These are phyloP conservation scores for Aureobasidium leucospermi DNA, from an alignment of 2,329 filamentous ascomycete genomes.

Conservation along the genomic window DNA sequence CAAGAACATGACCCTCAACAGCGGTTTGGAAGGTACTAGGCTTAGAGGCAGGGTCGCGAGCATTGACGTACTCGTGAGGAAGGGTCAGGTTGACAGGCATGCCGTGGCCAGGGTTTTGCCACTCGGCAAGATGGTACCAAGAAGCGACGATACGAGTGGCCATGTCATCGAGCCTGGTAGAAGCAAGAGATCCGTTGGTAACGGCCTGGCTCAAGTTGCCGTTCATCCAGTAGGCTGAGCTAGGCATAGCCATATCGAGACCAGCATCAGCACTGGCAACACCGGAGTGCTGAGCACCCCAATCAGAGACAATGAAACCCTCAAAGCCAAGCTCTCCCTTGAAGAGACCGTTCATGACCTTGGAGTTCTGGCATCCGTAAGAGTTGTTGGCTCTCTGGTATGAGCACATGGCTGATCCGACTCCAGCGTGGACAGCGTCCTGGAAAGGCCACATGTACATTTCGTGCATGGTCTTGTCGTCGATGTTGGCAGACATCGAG, in stretches of 20 bases:
- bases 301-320: slow-evolving; percentile 64
- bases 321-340: slow-evolving; percentile 71
- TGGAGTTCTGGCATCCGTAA: slow-evolving; percentile 63
- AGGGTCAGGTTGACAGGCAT: slow-evolving; percentile 44
- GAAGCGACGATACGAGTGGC: slow-evolving; percentile 44
- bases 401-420: slow-evolving; percentile 35
- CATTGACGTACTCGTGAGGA: slow-evolving; percentile 49
- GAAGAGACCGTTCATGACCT: slow-evolving; percentile 59
- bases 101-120: slow-evolving; percentile 39
- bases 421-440: slow-evolving; percentile 41
- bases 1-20: slow-evolving; percentile 55
- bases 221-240: slow-evolving; percentile 25
- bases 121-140: slow-evolving; percentile 47
- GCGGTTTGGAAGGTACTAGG: slow-evolving; percentile 49
- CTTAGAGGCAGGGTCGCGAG: slow-evolving; percentile 44
- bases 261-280: slow-evolving; percentile 55
- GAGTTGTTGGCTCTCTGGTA: slow-evolving; percentile 42
- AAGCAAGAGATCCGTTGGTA: slow-evolving; percentile 51
- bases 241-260: slow-evolving; percentile 64
- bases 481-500: slow-evolving; percentile 46
- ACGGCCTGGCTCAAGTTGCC: slow-evolving; percentile 48
- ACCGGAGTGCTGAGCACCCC: slow-evolving; percentile 53
- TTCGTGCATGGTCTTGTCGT: slow-evolving; percentile 48
- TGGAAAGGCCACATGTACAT: slow-evolving; percentile 40
- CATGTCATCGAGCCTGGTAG: slow-evolving; percentile 55